Conservation (phyloP, 257 asterid species). For the Solanum sitiens region DNA sequence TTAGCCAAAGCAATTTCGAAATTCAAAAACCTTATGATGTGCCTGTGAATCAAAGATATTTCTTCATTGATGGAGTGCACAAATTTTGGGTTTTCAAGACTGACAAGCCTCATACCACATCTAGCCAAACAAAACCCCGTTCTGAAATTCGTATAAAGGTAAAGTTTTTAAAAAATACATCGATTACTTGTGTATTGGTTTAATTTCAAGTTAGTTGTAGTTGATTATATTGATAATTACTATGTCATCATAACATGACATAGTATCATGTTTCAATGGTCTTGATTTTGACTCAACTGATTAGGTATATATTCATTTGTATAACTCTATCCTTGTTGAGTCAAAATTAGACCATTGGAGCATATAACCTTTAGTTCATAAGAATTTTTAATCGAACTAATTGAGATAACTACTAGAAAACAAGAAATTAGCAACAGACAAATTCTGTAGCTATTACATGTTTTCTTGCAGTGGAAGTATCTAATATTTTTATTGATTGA, state of each 20-base stretch:
- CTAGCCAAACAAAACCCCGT: conserved; percentile 10
- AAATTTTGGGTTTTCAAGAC: conserved; percentile 9
- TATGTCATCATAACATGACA: not conserved
- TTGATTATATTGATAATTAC: not conserved
- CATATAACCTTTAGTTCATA: not conserved
- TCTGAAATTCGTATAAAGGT: conserved; percentile 3
- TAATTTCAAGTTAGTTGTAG: not conserved
- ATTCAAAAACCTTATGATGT: conserved; percentile 13
- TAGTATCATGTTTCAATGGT: not conserved
- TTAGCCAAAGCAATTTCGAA: not conserved
- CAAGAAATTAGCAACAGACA: not conserved
- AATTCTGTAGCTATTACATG: not conserved
- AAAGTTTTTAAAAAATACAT: not conserved
- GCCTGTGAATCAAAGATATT: conserved; percentile 6
- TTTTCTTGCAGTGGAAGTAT: not conserved
- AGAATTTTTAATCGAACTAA: not conserved
- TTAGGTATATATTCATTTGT: not conserved
- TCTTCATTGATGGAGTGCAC: conserved; percentile 9
- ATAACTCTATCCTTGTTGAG: not conserved
- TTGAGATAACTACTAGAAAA: not conserved
- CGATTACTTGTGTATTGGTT: not conserved
- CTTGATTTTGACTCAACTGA: not conserved
- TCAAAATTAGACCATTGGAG: not conserved
- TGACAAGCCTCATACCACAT: conserved; percentile 4
- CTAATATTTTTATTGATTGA: not conserved